A percentile compares a stretch with the other conserved stretches of the same genome.
Conservation (phyloP, 1,139 yeast species). For the Taphrina confusa region DNA sequence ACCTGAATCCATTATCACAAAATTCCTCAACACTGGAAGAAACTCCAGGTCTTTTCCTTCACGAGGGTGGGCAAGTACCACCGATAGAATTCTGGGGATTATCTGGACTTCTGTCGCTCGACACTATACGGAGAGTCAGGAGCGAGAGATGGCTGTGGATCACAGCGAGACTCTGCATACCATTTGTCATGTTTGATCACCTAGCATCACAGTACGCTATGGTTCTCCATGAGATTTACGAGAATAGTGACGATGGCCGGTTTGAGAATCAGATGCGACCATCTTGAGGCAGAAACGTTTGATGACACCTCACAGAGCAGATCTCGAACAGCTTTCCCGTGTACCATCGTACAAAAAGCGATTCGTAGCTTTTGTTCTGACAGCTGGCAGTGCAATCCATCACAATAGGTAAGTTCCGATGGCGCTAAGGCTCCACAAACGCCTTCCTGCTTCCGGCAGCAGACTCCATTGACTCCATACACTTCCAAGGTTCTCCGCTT, state of each 20-base stretch:
- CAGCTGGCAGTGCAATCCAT: no score
- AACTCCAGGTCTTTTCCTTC: neutral
- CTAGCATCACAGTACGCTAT: slow-evolving; percentile 24
- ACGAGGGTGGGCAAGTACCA: slow-evolving; percentile 27
- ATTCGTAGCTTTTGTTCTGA: no score
- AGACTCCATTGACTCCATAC: no score
- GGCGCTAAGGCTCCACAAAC: no score
- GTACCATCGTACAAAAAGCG: no score
- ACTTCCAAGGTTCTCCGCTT: no score
- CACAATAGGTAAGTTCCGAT: no score
- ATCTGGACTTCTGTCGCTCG: slow-evolving; percentile 23
- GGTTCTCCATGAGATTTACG: slow-evolving; percentile 12
- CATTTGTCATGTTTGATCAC: slow-evolving; percentile 32
- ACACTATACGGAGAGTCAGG: slow-evolving; percentile 19
- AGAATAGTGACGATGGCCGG: slow-evolving; percentile 20
- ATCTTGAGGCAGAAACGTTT: no score
- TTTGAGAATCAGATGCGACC: slow-evolving; percentile 16
- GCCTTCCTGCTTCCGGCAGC: no score
- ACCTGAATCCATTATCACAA: slow-evolving; percentile 12
- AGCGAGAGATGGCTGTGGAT: slow-evolving; percentile 30
- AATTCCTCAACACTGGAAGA: slow-evolving; percentile 7
- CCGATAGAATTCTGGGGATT: slow-evolving; percentile 29
- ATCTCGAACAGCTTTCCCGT: no score
- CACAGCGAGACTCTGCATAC: slow-evolving; percentile 23
- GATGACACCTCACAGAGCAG: no score